These are phyloP conservation scores for Chaetomiaceae sp. DNA, from an alignment of 2,329 filamentous ascomycete genomes.

Conservation along the genomic window DNA sequence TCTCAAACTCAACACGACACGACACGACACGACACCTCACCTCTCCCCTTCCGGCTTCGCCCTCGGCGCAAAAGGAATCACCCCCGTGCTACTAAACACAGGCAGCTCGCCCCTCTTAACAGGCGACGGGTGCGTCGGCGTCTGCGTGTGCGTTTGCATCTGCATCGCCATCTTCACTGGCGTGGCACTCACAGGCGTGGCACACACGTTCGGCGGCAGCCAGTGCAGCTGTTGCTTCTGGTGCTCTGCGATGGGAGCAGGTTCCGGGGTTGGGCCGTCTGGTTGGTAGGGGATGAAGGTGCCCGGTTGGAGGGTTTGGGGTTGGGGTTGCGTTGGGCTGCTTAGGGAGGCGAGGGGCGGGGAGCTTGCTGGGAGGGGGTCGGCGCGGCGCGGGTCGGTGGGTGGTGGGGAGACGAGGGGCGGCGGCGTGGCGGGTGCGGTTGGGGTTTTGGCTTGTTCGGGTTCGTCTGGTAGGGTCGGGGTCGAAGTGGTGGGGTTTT, in stretches of 20 bases:
- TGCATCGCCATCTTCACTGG: too few relatives aligned
- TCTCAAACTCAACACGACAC: background rate
- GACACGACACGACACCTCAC: too few relatives aligned
- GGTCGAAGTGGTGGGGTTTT: background rate
- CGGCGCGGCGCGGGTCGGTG: conserved; percentile 2
- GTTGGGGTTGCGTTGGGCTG: background rate
- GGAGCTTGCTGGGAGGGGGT: conserved; percentile 11
- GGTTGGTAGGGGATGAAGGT: conserved; percentile 53
- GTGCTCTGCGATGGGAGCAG: conserved; percentile 13
- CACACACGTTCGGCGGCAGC: conserved; percentile 45
- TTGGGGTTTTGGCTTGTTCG: background rate
- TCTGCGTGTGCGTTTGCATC: too few relatives aligned
- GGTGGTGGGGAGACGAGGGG: background rate
- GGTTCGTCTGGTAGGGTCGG: background rate
- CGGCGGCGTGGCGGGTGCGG: background rate
- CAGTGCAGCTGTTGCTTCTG: conserved; percentile 37
- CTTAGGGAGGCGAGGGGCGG: conserved; percentile 12
- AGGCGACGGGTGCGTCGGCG: conserved; percentile 20
- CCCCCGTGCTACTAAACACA: conserved; percentile 38
- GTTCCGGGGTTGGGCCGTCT: conserved; percentile 43
- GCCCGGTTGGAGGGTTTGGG: conserved; percentile 27
- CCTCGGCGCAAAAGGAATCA: conserved; percentile 43
- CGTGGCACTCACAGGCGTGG: conserved; percentile 2
- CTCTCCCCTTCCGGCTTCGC: background rate
- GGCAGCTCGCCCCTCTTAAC: conserved; percentile 37